A percentile compares a stretch with the other conserved stretches of the same genome.
Conservation (phyloP, 2,329 filamentous ascomycete species). For the Penicillium sp. region DNA sequence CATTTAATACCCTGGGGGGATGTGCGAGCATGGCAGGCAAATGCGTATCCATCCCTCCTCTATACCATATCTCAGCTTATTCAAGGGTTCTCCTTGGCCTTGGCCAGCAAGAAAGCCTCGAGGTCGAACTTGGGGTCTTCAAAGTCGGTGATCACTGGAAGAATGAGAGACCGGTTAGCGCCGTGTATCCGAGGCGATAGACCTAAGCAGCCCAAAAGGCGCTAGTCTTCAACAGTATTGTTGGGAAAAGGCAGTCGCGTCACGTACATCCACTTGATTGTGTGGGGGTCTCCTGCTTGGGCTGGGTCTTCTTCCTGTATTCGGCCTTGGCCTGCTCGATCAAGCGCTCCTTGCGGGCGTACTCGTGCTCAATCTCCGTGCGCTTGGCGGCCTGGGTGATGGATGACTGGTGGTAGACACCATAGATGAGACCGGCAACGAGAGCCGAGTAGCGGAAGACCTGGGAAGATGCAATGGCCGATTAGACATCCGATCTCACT, state of each 20-base stretch:
- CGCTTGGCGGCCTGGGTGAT: conserved; percentile 67
- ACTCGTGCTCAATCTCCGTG: conserved; percentile 70
- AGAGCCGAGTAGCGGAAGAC: conserved; percentile 97
- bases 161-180: conserved; percentile 7
- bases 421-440: conserved; percentile 86
- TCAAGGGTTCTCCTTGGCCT: conserved; percentile 44
- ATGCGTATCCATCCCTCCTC: conserved; percentile 29
- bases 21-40: conserved; percentile 28
- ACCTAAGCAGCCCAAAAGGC: conserved; percentile 6
- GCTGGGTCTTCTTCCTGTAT: conserved; percentile 70
- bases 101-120: conserved; percentile 69
- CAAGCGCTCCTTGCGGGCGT: conserved; percentile 82
- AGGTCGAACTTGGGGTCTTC: conserved; percentile 88
- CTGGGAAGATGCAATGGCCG: conserved; percentile 45
- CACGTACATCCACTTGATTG: conserved; percentile 33
- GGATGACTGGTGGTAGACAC: conserved; percentile 83
- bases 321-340: conserved; percentile 91
- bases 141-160: conserved; percentile 65
- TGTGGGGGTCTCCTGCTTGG: conserved; percentile 38
- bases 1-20: conserved; percentile 30
- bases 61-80: conserved; percentile 17
- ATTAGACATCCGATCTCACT: conserved; percentile 17
- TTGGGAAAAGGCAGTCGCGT: background rate
- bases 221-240: background rate
- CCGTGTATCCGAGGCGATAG: conserved; percentile 3